Evolutionary conservation across 345 rosid species (phyloP), one percentile per base, ranked within the genome.

Genomic region (Rhodamnia argentea): DNA sequence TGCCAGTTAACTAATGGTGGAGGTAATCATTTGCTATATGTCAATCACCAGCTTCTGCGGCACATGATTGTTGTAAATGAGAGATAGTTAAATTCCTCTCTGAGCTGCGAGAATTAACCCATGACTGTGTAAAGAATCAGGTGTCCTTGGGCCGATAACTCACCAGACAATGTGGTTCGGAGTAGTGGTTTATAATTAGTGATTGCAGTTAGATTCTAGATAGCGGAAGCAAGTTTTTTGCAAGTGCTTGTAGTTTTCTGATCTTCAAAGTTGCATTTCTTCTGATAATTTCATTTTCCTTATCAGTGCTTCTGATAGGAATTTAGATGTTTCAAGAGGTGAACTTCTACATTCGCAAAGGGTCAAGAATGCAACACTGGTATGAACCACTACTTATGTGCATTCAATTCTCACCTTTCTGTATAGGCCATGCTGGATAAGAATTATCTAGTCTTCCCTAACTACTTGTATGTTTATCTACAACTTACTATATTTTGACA

Each of bases 281-380:
- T 82, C 50, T 55, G 82, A 75, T 62, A 14, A 14, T 44, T 84
- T 14, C 83, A 15, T 57, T 58, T 82, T 82, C 82, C 84, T 85
- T 88, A 20, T 40, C 89, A 96, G 99, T 91, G 96, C 96, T n/a
- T 91, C 94, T 5, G 98, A 96, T 57, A 89, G 90, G 90, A 91
- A 91, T 83, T 83, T 87, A 83, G 89, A 90, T 22, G 88, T 64
- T 87, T 84, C 92, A 64, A 87, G 88, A 88, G 85, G 70, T 52
- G 90, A 88, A 87, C 86, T 83, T 88, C 82, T 86, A 87, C 86
- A 82, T 84, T 83, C 89, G 47, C 89, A 89, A 85, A 91, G 90
- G 87, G 86, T 82, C 60, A 90, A 62, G 76, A 89, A 87, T 85
- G 91, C 84, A 87, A 84, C 88, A 86, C 87, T 91, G 57, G 98